phyloP scores from a whole-genome alignment of 2,329 filamentous ascomycete genomes.

The Geosmithia flava region DNA sequence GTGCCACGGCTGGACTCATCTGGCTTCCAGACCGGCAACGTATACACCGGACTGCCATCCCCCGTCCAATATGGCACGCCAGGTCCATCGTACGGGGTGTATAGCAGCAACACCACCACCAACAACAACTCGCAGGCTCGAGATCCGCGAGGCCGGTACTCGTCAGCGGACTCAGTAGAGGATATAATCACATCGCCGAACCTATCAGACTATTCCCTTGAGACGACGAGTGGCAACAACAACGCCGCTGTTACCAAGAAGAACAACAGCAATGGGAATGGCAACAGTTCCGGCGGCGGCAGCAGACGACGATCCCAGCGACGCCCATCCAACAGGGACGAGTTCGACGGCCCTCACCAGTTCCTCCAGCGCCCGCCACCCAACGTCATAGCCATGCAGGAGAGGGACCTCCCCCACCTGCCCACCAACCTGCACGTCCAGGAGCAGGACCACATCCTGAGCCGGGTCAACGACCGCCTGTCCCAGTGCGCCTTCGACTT shows the following conservation, averaged over 20 bases:
- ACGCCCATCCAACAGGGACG: slow-evolving; percentile 69
- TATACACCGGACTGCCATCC: slow-evolving; percentile 7
- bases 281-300: slow-evolving; percentile 19
- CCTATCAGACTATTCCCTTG: slow-evolving; percentile 47
- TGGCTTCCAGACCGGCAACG: neutral
- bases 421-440: slow-evolving; percentile 73
- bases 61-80: slow-evolving; percentile 19
- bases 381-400: slow-evolving; percentile 62
- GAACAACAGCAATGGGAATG: slow-evolving; percentile 16
- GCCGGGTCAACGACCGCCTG: slow-evolving; percentile 71
- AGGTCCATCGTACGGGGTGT: slow-evolving; percentile 15
- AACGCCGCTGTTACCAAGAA: slow-evolving; percentile 18
- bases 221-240: slow-evolving; percentile 25
- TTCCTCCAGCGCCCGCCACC: slow-evolving; percentile 62
- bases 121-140: slow-evolving; percentile 29
- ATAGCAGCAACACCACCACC: slow-evolving; percentile 6
- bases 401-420: slow-evolving; percentile 68
- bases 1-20: neutral
- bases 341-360: slow-evolving; percentile 81
- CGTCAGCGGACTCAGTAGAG: slow-evolving; percentile 45
- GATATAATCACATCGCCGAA: slow-evolving; percentile 45
- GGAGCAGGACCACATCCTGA: slow-evolving; percentile 73
- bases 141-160: slow-evolving; percentile 38
- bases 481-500: slow-evolving; percentile 84
- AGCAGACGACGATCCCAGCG: slow-evolving; percentile 38